Evolutionary conservation across 2,329 filamentous ascomycete species (phyloP).

Genomic region (Fusarium armeniacum): DNA sequence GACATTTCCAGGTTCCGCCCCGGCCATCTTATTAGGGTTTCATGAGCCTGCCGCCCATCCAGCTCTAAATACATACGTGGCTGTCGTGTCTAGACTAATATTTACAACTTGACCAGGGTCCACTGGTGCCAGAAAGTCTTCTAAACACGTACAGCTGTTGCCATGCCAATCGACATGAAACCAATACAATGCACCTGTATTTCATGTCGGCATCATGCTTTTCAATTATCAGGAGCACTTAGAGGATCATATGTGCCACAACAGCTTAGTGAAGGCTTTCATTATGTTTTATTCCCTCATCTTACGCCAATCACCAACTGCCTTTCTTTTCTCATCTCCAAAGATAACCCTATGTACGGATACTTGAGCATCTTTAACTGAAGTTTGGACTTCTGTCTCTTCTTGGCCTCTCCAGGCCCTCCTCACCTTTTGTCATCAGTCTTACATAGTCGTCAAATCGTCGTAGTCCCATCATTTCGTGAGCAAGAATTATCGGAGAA

Average conservation of each 20-base stretch:
- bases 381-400: conserved; percentile 7
- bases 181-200: neutral
- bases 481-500: conserved; percentile 34
- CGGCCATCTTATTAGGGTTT: conserved; percentile 28
- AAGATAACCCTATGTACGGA: conserved; percentile 3
- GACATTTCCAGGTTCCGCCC: conserved; percentile 3
- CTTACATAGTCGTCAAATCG: conserved; percentile 36
- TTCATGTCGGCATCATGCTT: neutral
- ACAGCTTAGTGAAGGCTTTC: conserved; percentile 3
- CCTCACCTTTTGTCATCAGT: conserved; percentile 35
- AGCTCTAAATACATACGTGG: conserved; percentile 39
- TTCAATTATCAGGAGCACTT: neutral
- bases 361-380: conserved; percentile 8
- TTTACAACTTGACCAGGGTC: conserved; percentile 16
- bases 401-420: conserved; percentile 6
- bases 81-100: conserved; percentile 13
- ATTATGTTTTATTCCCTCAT: conserved; percentile 32
- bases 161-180: conserved; percentile 12
- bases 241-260: neutral
- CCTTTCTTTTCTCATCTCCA: conserved; percentile 5
- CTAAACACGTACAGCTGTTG: conserved; percentile 23
- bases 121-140: conserved; percentile 28
- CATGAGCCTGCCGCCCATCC: conserved; percentile 32
- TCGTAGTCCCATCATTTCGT: conserved; percentile 35
- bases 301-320: conserved; percentile 14